Conservation (phyloP, 768 basidiomycete species). For the Phlebiopsis gigantea region DNA sequence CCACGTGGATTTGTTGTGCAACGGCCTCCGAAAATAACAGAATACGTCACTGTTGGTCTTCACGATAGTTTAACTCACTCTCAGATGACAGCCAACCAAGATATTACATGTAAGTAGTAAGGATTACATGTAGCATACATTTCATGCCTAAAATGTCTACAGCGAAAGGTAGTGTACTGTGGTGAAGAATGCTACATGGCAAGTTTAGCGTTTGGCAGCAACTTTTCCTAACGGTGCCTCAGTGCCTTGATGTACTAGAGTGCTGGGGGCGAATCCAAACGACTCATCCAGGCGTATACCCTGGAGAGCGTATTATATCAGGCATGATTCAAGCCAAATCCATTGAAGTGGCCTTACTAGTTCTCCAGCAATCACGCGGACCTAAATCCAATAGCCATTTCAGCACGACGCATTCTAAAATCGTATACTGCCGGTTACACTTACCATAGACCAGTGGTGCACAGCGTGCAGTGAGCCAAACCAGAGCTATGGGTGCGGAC, state of each 20-base stretch:
- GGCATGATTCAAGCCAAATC: background rate
- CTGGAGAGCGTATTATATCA: too few species aligned
- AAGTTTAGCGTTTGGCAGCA: slow-evolving; percentile 37
- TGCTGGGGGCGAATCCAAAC: slow-evolving; percentile 86
- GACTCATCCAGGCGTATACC: slow-evolving; percentile 64
- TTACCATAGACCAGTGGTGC: slow-evolving; percentile 88
- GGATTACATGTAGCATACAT: background rate
- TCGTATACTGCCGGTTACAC: slow-evolving; percentile 13
- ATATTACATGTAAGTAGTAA: too few species aligned
- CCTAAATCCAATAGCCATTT: slow-evolving; percentile 31
- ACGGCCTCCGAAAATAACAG: slow-evolving; percentile 16
- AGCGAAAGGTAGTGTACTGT: background rate
- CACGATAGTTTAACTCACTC: background rate
- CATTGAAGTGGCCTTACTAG: slow-evolving; percentile 42
- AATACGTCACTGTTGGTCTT: slow-evolving; percentile 5
- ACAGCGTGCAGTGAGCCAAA: slow-evolving; percentile 83
- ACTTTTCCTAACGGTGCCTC: slow-evolving; percentile 58
- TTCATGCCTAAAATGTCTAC: background rate
- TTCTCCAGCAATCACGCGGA: slow-evolving; percentile 82
- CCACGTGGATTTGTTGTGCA: slow-evolving; percentile 12
- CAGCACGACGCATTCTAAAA: background rate
- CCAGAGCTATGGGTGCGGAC: slow-evolving; percentile 53
- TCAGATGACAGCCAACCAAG: too few species aligned
- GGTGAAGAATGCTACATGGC: background rate
- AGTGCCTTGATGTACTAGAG: slow-evolving; percentile 68